Base-by-base conservation (phyloP, 164 flowering plant species). In the Sextonia rubra region DNA sequence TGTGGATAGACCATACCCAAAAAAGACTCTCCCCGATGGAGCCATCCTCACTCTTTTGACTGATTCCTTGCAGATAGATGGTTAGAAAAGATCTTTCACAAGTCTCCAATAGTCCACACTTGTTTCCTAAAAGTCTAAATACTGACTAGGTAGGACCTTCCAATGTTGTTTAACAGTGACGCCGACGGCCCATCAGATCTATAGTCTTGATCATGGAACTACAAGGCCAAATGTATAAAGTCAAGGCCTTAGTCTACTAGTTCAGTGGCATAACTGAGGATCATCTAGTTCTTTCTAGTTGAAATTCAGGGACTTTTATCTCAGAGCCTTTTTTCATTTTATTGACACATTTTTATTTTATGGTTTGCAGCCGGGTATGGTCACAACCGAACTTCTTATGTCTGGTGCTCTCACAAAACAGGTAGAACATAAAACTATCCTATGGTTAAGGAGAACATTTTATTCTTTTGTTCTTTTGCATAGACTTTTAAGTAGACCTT, bases 371-470 rank as follows among this genome's bases (percentile, higher is more conserved):
- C 99, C 97, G 23, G 99, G 97, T 66, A 94, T 94, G 99, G 99
- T 94, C 37, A 94, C 97, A 68, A 92, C 99, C 30, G 97, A 94
- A 75, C 97, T 94, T 77, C 92, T 94, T 69, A 92, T 94, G 99
- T 85, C 97, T 17, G 97, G 99, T 70, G 99, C 97, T 17, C 87
- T 79, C 55, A 89, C 99, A 15, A 94, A 94, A 83, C 99, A 94
- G 94, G 98, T 92, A 29, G 32, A 52, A 20, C 52, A 3, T 26
- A 61, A 69, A 26, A 5, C 47, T 22, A 20, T 14, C 48, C 32
- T 47, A 37, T 37, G 44, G 44, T 37, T 8, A 8, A 37, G 44
- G 44, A 32, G 44, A 37, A 37, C 44, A 4, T 8, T 66, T 17
- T 74, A 23, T 68, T 63, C 44, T 18, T 11, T 52, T 17, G n/a